Evolutionary conservation across 257 asterid species (phyloP), one percentile per base, ranked within the genome.

Genomic region (Rauvolfia tetraphylla): DNA sequence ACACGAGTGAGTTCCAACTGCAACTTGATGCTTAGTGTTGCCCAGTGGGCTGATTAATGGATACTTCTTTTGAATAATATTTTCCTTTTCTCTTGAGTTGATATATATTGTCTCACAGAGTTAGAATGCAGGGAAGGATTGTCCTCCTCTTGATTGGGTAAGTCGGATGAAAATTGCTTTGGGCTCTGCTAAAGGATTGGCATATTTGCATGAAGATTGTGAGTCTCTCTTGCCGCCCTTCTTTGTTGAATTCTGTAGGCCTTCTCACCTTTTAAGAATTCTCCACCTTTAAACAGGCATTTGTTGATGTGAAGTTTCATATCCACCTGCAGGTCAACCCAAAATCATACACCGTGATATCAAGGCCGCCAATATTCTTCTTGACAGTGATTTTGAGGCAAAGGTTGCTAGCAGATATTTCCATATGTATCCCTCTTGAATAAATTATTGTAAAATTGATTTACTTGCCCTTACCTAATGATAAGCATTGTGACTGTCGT

Each of bases 311-410:
- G 61, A 53, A 76, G 76, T 62, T 77, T 80, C 27, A 44, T 78
- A 58, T 85, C 68, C 58, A 68, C 69, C 27, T 81, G 81, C 93
- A 93, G 98, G 97, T 84, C 87, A 83, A 62, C 97, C 98, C 79
- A 93, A 87, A 87, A 86, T 93, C 79, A 93, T 91, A 79, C 96
- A 93, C 74, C 92, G 98, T 51, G 97, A 93, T 84, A 90, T 93
- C 87, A 93, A 93, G 86, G 91, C 98, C 44, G 59, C 97, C 70
- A 93, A 91, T 87, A 91, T 93, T 87, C 96, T 91, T 72, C 86
- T 91, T 44, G 98, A 88, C 80, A 83, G 90, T 33, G 84, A 90
- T 71, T 93, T 93, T 75, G 93, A 93, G 81, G 89, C 98, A 48
- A 93, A 91, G 95, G 98, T 88, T 72, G 59, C 57, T 11, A 72